These are phyloP conservation scores for Neonectria sp. DNA, from an alignment of 2,329 filamentous ascomycete species.

Conservation along the genomic window DNA sequence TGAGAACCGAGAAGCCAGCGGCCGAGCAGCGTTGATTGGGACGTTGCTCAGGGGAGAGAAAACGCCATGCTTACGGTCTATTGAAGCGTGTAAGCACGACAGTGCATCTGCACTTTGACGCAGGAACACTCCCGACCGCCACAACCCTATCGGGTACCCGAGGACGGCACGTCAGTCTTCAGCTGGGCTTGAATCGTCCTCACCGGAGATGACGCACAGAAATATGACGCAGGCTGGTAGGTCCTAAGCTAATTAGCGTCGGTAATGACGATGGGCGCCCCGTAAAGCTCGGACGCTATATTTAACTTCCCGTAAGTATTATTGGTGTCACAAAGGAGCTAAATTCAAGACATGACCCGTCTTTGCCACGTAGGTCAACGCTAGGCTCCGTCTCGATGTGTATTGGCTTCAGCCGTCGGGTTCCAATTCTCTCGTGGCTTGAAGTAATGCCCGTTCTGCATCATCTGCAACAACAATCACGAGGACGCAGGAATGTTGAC, in stretches of 20 bases:
- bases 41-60: neutral
- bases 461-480: neutral
- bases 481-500: neutral
- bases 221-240: neutral
- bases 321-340: neutral
- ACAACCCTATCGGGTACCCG: neutral
- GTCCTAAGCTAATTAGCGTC: neutral
- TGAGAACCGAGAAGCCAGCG: neutral
- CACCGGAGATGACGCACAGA: neutral
- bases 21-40: neutral
- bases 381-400: neutral
- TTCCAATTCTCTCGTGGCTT: neutral
- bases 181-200: neutral
- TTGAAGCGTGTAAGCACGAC: neutral
- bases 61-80: neutral
- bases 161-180: neutral
- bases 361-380: neutral
- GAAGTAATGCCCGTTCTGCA: neutral
- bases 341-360: neutral
- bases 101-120: neutral
- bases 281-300: slow-evolving; percentile 5
- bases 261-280: slow-evolving; percentile 4
- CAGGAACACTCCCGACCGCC: neutral
- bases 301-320: neutral
- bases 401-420: neutral